Evolutionary conservation across 1,139 yeast species (phyloP), one percentile per base, ranked within the genome.

Genomic region (Debaryomyces sp.): DNA sequence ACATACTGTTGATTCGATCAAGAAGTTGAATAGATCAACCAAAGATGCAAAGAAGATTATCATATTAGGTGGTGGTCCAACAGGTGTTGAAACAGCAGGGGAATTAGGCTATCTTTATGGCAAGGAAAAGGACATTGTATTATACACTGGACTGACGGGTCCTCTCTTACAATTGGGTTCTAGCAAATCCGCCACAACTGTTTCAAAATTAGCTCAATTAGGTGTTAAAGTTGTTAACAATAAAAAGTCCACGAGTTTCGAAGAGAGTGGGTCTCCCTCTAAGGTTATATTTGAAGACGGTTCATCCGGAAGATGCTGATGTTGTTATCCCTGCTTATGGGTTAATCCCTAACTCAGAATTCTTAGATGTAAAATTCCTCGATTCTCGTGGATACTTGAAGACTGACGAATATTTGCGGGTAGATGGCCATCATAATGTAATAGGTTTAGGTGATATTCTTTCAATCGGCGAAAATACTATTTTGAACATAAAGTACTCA

Each of bases 1-100:
- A 7, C 40, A 49, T 1, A 51, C 58, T 10, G 38, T 47, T 23
- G 48, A 48, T 5, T 51, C 51, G 1, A 32, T 63, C 15, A 44
- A 54, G 24, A 43, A 49, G 5, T 51, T 61, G 37, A 32, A 51
- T 12, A 33, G 48, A 9, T 37, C 48, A 10, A 49, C 63, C 23
- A 50, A 55, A 27, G 12, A 43, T 5, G 63, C 70, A 4, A 50
- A 54, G 26, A 44, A 51, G 8, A 59, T 68, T 32, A 71, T 68
- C 2, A 54, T 68, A 5, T 41, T 68, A 12, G 73, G 73, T 2
- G 72, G 66, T 8, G 71, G 71, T 6, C 54, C 68, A 6, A 66
- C 71, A 9, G 73, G 73, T 13, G 68, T 66, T 12, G 73, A 68
- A 46, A 39, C 56, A 2, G 64, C 66, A 4, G 70, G 64, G 1